Percentiles rank a stretch among this genome's conserved stretches.
phyloP scores from a whole-genome alignment of 352 stramenopile genomes.

The Peronosclerospora sorghi region DNA sequence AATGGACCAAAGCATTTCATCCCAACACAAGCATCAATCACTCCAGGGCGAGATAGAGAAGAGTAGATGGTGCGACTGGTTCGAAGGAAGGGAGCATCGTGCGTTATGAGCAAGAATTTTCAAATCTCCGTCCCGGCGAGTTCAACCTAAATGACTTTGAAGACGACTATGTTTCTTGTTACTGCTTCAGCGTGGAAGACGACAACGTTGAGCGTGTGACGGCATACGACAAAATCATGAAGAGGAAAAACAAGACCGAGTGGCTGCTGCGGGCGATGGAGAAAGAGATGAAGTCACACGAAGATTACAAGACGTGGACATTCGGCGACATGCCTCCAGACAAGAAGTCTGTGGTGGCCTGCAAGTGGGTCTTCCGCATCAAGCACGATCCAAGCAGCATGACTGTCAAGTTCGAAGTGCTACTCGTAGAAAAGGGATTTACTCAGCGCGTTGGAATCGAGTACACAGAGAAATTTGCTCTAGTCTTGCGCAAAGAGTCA shows the following conservation, averaged over 20 bases:
- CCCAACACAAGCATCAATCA: background rate
- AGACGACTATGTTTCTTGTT: background rate
- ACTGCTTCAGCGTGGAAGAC: background rate
- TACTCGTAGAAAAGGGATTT: background rate
- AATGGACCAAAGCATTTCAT: background rate
- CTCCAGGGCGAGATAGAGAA: background rate
- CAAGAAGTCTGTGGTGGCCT: background rate
- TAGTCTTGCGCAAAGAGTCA: background rate
- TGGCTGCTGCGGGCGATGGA: background rate
- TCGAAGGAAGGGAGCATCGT: background rate
- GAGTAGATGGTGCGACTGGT: background rate
- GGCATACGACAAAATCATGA: background rate
- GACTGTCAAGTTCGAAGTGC: background rate
- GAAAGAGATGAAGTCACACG: background rate
- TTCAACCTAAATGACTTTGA: background rate
- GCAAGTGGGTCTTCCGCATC: background rate
- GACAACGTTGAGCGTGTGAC: background rate
- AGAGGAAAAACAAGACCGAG: background rate
- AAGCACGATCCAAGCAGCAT: background rate
- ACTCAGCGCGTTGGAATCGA: background rate
- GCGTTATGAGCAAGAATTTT: background rate
- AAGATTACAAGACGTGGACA: background rate
- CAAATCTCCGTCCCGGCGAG: background rate
- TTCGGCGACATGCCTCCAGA: background rate
- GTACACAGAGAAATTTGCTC: background rate